Conservation (phyloP, 768 basidiomycete species). For the Mycena vitilis region DNA sequence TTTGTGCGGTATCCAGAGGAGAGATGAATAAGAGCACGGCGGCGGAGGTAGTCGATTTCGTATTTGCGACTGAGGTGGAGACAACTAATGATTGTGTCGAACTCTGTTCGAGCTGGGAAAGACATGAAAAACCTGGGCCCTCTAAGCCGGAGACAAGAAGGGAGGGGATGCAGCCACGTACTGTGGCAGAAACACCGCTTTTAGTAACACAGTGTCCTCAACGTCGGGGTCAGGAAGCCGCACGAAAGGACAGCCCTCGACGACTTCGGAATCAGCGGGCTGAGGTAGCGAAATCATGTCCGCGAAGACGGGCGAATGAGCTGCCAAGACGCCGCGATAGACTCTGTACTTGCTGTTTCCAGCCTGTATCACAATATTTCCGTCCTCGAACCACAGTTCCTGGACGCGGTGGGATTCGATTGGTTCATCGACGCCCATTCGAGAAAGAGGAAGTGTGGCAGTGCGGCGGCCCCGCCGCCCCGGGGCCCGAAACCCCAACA, state of each 20-base stretch:
- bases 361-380: conserved; percentile 4
- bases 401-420: neutral
- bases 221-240: neutral
- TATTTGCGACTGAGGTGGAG: conserved; percentile 4
- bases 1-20: neutral
- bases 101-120: neutral
- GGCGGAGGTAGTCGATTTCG: conserved; percentile 3
- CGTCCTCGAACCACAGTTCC: conserved; percentile 8
- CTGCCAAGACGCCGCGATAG: conserved; percentile 2
- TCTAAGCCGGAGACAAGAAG: neutral
- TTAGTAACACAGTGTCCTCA: too few relatives aligned
- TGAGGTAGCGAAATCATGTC: conserved; percentile 9
- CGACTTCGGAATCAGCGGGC: conserved; percentile 10
- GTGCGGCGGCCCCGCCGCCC: too few relatives aligned
- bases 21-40: conserved; percentile 11
- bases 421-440: neutral
- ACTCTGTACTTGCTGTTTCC: conserved; percentile 11
- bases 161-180: neutral
- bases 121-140: conserved; percentile 10
- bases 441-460: too few relatives aligned
- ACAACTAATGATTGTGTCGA: neutral
- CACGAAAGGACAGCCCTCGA: conserved; percentile 13
- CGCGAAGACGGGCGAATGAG: neutral
- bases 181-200: conserved; percentile 5
- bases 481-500: too few relatives aligned